phyloP scores from a whole-genome alignment of 2,329 filamentous ascomycete species.

The Albifimbria verrucaria region DNA sequence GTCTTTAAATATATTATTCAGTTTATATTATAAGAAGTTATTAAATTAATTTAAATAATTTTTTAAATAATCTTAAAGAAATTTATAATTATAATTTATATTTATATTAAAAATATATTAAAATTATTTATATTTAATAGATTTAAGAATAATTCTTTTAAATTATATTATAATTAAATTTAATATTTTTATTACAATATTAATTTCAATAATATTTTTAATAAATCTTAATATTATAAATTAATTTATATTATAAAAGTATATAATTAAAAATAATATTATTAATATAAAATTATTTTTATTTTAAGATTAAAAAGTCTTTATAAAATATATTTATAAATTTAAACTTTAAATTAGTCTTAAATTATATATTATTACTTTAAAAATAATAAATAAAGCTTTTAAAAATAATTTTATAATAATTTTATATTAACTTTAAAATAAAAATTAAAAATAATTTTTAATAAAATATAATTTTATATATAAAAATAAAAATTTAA shows the following conservation, averaged over 20 bases:
- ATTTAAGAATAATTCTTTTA: not conserved
- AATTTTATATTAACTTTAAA: not conserved
- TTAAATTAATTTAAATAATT: conserved; percentile 1
- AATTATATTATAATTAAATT: not conserved
- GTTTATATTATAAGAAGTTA: no score
- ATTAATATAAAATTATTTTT: conserved; percentile 2
- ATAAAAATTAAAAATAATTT: not conserved
- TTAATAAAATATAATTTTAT: not conserved
- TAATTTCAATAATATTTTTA: not conserved
- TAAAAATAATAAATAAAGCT: conserved; percentile 1
- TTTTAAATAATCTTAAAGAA: no score
- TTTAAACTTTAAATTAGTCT: not conserved
- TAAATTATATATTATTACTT: not conserved
- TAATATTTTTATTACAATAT: not conserved
- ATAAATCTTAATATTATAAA: no score
- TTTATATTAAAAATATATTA: not conserved
- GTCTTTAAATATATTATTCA: no score
- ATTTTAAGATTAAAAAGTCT: not conserved
- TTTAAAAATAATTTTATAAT: not conserved
- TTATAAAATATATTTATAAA: not conserved
- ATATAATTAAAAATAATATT: conserved; percentile 2
- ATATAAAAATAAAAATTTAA: not conserved
- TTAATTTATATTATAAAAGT: not conserved
- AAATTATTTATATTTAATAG: not conserved
- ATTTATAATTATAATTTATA: not conserved